Conservation (phyloP, 2,329 filamentous ascomycete species). For the Alternaria tenuissima region DNA sequence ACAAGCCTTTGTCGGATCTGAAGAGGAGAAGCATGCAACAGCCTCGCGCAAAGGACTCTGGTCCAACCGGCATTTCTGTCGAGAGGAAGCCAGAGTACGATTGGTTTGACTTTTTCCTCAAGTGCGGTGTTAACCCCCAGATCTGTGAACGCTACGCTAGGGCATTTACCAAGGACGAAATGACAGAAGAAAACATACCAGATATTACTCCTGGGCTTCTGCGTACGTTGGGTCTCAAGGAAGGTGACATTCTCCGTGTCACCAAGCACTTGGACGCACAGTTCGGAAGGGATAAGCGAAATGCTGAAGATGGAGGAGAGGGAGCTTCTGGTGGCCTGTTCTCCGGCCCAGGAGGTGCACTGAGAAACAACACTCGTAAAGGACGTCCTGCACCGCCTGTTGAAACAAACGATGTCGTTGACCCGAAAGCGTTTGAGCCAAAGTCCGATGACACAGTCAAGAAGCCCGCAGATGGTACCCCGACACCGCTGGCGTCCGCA, state of each 20-base stretch:
- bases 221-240: conserved; percentile 88
- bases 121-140: conserved; percentile 88
- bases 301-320: conserved; percentile 64
- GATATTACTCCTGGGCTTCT: conserved; percentile 86
- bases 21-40: conserved; percentile 59
- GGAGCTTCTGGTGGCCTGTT: conserved; percentile 80
- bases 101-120: conserved; percentile 98
- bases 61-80: conserved; percentile 67
- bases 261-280: conserved; percentile 88
- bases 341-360: conserved; percentile 86
- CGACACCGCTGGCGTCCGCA: conserved; percentile 59
- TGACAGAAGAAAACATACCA: conserved; percentile 91
- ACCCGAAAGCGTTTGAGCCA: conserved; percentile 82
- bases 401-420: conserved; percentile 84
- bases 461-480: conserved; percentile 56
- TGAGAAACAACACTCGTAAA: conserved; percentile 95
- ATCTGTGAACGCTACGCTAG: conserved; percentile 94
- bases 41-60: conserved; percentile 59
- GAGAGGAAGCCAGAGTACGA: conserved; percentile 82
- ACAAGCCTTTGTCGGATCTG: conserved; percentile 90
- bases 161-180: conserved; percentile 88
- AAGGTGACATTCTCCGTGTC: conserved; percentile 95
- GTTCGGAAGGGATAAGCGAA: conserved; percentile 69
- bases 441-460: conserved; percentile 58
- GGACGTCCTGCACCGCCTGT: conserved; percentile 87